These are phyloP conservation scores for Phytopythium boreale DNA, from an alignment of 352 stramenopile genomes.

Conservation along the genomic window DNA sequence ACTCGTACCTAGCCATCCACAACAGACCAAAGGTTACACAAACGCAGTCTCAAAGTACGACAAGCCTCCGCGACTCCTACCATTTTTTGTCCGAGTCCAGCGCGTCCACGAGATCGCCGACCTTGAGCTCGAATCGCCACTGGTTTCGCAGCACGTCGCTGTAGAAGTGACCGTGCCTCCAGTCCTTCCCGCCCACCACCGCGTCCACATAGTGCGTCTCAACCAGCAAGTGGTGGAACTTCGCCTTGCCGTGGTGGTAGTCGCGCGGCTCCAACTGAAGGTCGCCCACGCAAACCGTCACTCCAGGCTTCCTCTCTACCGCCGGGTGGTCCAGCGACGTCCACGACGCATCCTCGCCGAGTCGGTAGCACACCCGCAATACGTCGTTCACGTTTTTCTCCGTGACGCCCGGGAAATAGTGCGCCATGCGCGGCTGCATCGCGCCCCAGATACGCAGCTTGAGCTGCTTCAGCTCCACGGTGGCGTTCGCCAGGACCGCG, in stretches of 20 bases:
- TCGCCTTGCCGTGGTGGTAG: slow-evolving; percentile 50
- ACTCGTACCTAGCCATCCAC: slow-evolving; percentile 49
- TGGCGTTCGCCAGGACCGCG: slow-evolving; percentile 37
- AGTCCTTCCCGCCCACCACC: slow-evolving; percentile 23
- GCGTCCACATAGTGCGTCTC: slow-evolving; percentile 36
- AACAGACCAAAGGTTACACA: not conserved
- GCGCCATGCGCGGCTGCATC: slow-evolving; percentile 21
- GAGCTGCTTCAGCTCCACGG: slow-evolving; percentile 36
- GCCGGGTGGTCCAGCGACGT: slow-evolving; percentile 30
- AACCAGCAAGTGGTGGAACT: slow-evolving; percentile 61
- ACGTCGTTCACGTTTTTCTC: slow-evolving; percentile 19
- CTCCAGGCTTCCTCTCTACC: not conserved
- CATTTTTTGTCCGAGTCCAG: slow-evolving; percentile 78
- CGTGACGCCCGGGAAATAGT: slow-evolving; percentile 41
- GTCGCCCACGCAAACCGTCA: slow-evolving; percentile 23
- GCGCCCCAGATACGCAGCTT: slow-evolving; percentile 39
- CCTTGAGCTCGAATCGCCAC: slow-evolving; percentile 58
- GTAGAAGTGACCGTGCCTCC: slow-evolving; percentile 54
- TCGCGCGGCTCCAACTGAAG: slow-evolving; percentile 57
- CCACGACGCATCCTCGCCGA: slow-evolving; percentile 38
- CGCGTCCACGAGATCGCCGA: slow-evolving; percentile 64
- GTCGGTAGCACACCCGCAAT: slow-evolving; percentile 54
- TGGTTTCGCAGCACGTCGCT: slow-evolving; percentile 54
- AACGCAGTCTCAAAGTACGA: not conserved
- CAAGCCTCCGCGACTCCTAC: slow-evolving; percentile 15